Percentiles rank a stretch among this genome's conserved stretches.
These are phyloP conservation scores for Helicocarpus griseus DNA, from an alignment of 2,329 filamentous ascomycete species.

Conservation along the genomic window DNA sequence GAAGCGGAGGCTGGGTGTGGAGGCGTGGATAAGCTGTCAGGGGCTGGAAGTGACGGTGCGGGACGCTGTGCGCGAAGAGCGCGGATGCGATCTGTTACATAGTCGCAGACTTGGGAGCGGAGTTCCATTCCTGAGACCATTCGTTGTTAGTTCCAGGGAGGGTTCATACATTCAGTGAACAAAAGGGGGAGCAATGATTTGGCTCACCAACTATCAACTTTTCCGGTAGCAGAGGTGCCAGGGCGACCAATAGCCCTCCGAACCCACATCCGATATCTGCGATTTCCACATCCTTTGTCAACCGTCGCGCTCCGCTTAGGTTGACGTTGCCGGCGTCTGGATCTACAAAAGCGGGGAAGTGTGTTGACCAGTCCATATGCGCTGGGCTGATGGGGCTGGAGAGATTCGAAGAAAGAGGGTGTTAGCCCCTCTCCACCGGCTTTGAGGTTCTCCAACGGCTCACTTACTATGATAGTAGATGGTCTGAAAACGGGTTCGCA, in stretches of 20 bases:
- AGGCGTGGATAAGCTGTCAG: slow-evolving; percentile 1
- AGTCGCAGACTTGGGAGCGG: slow-evolving; percentile 78
- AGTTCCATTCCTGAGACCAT: slow-evolving; percentile 71
- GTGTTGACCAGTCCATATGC: slow-evolving; percentile 81
- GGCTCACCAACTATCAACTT: slow-evolving; percentile 68
- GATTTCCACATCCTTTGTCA: slow-evolving; percentile 69
- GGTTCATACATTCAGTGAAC: too few species aligned
- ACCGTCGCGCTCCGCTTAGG: slow-evolving; percentile 25
- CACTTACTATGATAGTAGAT: slow-evolving; percentile 74
- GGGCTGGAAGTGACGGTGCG: slow-evolving; percentile 19
- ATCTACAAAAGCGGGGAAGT: slow-evolving; percentile 65
- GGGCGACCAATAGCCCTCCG: slow-evolving; percentile 77
- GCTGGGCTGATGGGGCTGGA: slow-evolving; percentile 64
- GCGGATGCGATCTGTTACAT: slow-evolving; percentile 76
- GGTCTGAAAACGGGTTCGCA: slow-evolving; percentile 96
- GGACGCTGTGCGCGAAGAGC: slow-evolving; percentile 54
- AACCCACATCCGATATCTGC: slow-evolving; percentile 97
- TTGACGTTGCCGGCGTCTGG: slow-evolving; percentile 26
- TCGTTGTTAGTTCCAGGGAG: not conserved
- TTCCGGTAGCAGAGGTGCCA: slow-evolving; percentile 71
- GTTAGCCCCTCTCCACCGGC: slow-evolving; percentile 7
- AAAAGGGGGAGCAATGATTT: not conserved
- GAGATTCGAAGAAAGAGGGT: slow-evolving; percentile 8
- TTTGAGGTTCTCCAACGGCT: not conserved
- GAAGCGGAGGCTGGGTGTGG: slow-evolving; percentile 4